Conservation (phyloP, 2,329 filamentous ascomycete genomes). For the Elsinoe perseae region DNA sequence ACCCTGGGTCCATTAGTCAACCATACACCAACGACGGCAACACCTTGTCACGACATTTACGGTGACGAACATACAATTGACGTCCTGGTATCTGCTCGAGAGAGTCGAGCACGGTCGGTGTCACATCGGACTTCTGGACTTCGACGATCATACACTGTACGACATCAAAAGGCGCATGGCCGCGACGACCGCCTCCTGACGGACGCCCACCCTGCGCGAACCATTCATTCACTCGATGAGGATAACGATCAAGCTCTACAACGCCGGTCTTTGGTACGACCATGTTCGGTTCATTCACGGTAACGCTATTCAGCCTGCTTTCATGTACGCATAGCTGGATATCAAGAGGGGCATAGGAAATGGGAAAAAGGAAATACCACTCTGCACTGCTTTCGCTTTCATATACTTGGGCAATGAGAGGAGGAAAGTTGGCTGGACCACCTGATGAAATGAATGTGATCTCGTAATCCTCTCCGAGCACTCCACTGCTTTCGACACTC, state of each 20-base stretch:
- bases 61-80: too few species aligned
- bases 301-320: too few species aligned
- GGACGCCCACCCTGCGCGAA: too few species aligned
- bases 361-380: background rate
- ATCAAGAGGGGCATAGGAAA: background rate
- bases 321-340: background rate
- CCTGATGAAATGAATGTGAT: background rate
- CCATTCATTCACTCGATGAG: too few species aligned
- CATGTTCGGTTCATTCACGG: too few species aligned
- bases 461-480: too few species aligned
- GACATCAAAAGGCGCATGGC: background rate
- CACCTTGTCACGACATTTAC: too few species aligned
- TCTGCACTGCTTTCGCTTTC: constrained; percentile 4
- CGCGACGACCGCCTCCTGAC: too few species aligned
- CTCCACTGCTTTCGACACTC: background rate
- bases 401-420: background rate
- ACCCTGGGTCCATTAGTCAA: background rate
- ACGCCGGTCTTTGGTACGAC: too few species aligned
- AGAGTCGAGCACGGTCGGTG: background rate
- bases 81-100: background rate
- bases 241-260: too few species aligned
- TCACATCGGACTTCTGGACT: background rate
- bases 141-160: background rate
- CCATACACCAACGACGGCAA: too few species aligned
- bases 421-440: background rate